A percentile compares a stretch with the other conserved stretches of the same genome.
These are phyloP conservation scores for Ajuga reptans DNA, from an alignment of 305 asterid species.

Conservation along the genomic window DNA sequence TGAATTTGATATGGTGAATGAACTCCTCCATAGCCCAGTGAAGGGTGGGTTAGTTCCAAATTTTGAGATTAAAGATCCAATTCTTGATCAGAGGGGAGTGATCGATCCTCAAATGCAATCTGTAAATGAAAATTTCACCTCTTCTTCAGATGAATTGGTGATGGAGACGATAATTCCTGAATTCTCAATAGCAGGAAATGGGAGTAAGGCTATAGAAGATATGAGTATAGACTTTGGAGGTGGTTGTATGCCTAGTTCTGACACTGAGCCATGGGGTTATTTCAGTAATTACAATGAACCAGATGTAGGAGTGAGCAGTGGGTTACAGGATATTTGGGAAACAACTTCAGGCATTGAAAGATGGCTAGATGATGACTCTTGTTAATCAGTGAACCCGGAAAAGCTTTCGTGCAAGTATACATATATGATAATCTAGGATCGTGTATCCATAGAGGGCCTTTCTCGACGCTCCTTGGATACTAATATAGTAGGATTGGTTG, in stretches of 20 bases:
- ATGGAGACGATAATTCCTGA: constrained; percentile 24
- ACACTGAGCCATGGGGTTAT: constrained; percentile 30
- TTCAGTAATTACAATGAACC: constrained; percentile 26
- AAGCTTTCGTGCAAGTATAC: neutral
- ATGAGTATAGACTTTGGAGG: constrained; percentile 37
- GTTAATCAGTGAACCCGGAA: constrained; percentile 7
- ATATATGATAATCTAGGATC: constrained; percentile 25
- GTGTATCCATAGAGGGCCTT: constrained; percentile 18
- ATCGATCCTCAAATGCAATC: constrained; percentile 19
- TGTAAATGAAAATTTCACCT: constrained; percentile 21
- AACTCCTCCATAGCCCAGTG: constrained; percentile 20
- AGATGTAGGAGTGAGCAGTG: constrained; percentile 26
- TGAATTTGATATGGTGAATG: constrained; percentile 21
- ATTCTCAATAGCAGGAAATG: constrained; percentile 27
- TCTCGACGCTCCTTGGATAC: constrained; percentile 4
- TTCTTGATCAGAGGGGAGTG: constrained; percentile 23
- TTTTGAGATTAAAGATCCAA: constrained; percentile 8
- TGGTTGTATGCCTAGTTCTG: constrained; percentile 26
- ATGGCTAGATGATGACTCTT: constrained; percentile 38
- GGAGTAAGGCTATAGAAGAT: constrained; percentile 27
- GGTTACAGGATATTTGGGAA: constrained; percentile 40
- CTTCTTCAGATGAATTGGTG: constrained; percentile 31
- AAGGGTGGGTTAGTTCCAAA: constrained; percentile 17
- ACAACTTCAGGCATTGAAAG: constrained; percentile 37
- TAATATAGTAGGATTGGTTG: constrained; percentile 15